These are phyloP conservation scores for Auriscalpium microsporum DNA, from an alignment of 768 basidiomycete species.

Conservation along the genomic window DNA sequence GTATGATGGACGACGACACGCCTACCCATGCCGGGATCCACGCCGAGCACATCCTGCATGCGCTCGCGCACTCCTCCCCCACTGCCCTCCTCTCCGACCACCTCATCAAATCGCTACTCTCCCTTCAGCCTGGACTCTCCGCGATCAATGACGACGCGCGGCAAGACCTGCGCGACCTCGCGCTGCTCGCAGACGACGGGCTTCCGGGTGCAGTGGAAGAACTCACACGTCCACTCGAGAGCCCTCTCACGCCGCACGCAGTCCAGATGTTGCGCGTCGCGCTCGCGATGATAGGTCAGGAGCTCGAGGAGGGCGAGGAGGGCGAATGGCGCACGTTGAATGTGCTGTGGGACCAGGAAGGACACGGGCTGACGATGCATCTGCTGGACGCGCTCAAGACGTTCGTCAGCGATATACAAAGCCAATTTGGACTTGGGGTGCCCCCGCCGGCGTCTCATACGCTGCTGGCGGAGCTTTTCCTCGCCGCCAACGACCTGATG, in stretches of 20 bases:
- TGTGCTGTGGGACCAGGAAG: constrained; percentile 51
- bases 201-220: constrained; percentile 56
- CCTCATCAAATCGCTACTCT: constrained; percentile 50
- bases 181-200: constrained; percentile 63
- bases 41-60: constrained; percentile 59
- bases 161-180: constrained; percentile 49
- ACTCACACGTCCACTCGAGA: constrained; percentile 38
- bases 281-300: constrained; percentile 44
- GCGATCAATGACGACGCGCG: constrained; percentile 55
- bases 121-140: constrained; percentile 49
- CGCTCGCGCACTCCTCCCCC: constrained; percentile 49
- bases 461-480: constrained; percentile 46
- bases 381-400: constrained; percentile 44
- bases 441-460: constrained; percentile 20
- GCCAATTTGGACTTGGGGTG: constrained; percentile 38
- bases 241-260: constrained; percentile 42
- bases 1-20: constrained; percentile 57
- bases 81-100: constrained; percentile 49
- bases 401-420: constrained; percentile 44
- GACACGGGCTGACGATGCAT: constrained; percentile 48
- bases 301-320: constrained; percentile 39
- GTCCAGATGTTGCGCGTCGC: constrained; percentile 58
- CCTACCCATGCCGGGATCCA: constrained; percentile 58
- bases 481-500: constrained; percentile 45
- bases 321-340: constrained; percentile 51